Conservation (phyloP, 768 basidiomycete genomes). For the Russula sp. region DNA sequence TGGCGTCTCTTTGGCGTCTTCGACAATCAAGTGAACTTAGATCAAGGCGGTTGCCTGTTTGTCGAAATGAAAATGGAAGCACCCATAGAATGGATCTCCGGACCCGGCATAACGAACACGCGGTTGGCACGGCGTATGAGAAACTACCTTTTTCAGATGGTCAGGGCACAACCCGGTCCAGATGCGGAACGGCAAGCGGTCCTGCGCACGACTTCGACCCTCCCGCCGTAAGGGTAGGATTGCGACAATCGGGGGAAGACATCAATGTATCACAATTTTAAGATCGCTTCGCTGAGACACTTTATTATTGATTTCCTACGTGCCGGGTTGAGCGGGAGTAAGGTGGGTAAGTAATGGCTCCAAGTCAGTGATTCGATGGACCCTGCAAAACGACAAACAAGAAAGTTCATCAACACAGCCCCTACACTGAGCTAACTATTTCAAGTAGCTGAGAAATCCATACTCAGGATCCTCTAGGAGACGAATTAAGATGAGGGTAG, state of each 20-base stretch:
- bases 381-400: neutral
- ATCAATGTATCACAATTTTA: neutral
- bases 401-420: conserved; percentile 6
- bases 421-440: conserved; percentile 9
- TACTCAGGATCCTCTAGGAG: neutral
- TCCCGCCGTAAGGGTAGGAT: neutral
- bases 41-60: neutral
- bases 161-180: neutral
- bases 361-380: neutral
- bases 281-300: neutral
- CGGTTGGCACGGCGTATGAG: conserved; percentile 11
- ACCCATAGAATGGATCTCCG: neutral
- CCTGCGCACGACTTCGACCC: neutral
- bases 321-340: neutral
- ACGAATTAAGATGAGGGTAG: neutral
- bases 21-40: conserved; percentile 3
- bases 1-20: neutral
- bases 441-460: conserved; percentile 6
- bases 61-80: conserved; percentile 15
- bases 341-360: neutral
- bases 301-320: neutral
- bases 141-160: conserved; percentile 7
- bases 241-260: neutral
- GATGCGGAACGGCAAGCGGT: neutral
- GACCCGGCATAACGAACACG: conserved; percentile 8